Evolutionary conservation across 768 basidiomycete genomes (phyloP), one percentile per base, ranked within the genome.

Genomic region (Tricholoma hemisulphureum): DNA sequence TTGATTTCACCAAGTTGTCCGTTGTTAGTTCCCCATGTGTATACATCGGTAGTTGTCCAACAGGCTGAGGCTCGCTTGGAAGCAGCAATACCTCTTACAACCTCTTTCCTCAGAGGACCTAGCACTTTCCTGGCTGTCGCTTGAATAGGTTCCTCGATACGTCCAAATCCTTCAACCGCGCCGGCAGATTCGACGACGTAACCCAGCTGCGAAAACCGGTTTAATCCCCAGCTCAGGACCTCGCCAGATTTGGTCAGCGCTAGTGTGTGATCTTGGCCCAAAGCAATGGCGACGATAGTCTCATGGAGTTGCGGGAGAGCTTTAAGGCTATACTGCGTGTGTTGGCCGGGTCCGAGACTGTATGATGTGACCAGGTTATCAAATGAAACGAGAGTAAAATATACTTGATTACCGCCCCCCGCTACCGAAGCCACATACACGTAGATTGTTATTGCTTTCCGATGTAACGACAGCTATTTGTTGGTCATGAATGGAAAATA

Each of bases 231-330:
- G 21, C 87, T 93, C 35, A 88, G 83, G 3, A 98, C 84, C 65
- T 95, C 92, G 4, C 96, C 95, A 0, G 80, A 69, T 23, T 77
- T 82, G 0, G 94, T 95, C 26, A 98, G 75, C 1, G 85, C 90
- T 26, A 98, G 83, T 0, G 95, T 95, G 68, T 98, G 97, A 65
- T 99, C 97, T 69, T 96, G 96, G 10, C 93, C 95, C 6, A 95
- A 77, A 0, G 94, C 93, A 23, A 98, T 82, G 13, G 84, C 76
- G 6, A 78, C 73, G 28, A 95, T 80, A 0, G 75, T 74, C 35
- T 85, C 77, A 1, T 82, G 73, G 43, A 89, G 76, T 28, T 84
- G 81, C 1, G 80, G 67, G 14, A 91, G 70, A 1, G 87, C 83
- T 39, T 81, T 81, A 28, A 94, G 79, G 11, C 78, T 77, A 60